Evolutionary conservation across 2,329 filamentous ascomycete genomes (phyloP).

Genomic region (Phaeosphaeria sp.): DNA sequence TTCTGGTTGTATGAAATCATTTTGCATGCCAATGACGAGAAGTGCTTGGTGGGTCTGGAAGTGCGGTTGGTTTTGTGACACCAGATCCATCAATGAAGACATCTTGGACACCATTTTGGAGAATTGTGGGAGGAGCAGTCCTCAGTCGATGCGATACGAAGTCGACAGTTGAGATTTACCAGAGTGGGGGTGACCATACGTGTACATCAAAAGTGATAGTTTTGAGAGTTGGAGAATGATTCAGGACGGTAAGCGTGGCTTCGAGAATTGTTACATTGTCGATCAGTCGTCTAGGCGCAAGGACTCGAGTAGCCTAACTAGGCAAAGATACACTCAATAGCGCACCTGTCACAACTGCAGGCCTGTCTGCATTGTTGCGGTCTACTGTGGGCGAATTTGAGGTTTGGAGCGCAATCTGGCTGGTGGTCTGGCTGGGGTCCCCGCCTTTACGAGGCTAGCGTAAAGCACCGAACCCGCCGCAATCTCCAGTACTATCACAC

Average conservation of each 20-base stretch:
- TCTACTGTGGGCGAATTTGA: slow-evolving; percentile 10
- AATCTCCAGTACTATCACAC: slow-evolving; percentile 4
- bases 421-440: slow-evolving; percentile 15
- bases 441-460: slow-evolving; percentile 13
- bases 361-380: slow-evolving; percentile 14
- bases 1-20: slow-evolving; percentile 78
- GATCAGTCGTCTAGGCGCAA: slow-evolving; percentile 3
- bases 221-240: not conserved
- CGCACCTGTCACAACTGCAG: slow-evolving; percentile 13
- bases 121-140: not conserved
- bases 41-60: slow-evolving; percentile 72
- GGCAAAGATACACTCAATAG: slow-evolving; percentile 6
- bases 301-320: not conserved
- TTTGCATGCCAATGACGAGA: slow-evolving; percentile 85
- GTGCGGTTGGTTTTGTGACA: slow-evolving; percentile 55
- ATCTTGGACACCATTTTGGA: slow-evolving; percentile 34
- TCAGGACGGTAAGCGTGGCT: not conserved
- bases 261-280: slow-evolving; percentile 4
- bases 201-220: not conserved
- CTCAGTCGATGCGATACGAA: not conserved
- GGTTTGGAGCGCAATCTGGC: slow-evolving; percentile 1
- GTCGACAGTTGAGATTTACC: not conserved
- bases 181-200: not conserved
- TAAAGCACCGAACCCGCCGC: slow-evolving; percentile 9
- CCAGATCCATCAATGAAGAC: slow-evolving; percentile 52